Evolutionary conservation across 2,329 filamentous ascomycete genomes (phyloP).

Genomic region (Pseudopyrenochaeta lycopersici): DNA sequence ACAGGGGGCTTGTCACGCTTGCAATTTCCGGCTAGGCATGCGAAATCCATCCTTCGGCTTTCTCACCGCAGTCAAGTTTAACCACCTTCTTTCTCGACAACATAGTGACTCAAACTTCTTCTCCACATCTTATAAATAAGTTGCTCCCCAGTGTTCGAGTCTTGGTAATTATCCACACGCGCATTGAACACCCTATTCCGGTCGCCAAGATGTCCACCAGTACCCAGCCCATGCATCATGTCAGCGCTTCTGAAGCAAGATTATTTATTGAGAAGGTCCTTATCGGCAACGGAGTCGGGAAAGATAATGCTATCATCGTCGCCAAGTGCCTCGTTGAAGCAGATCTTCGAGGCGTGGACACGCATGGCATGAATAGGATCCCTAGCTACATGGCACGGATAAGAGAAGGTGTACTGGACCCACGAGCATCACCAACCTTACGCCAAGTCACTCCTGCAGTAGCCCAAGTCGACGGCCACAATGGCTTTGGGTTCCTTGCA

Average conservation of each 20-base stretch:
- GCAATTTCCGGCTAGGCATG: not conserved
- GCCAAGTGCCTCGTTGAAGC: conserved; percentile 76
- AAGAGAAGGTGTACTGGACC: conserved; percentile 72
- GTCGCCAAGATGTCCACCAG: conserved; percentile 8
- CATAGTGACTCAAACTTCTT: not conserved
- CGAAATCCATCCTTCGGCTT: not conserved
- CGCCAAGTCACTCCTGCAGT: conserved; percentile 74
- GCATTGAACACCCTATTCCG: not conserved
- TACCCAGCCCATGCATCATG: conserved; percentile 23
- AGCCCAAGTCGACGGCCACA: conserved; percentile 71
- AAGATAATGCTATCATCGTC: conserved; percentile 67
- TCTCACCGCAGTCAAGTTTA: not conserved
- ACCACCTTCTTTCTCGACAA: not conserved
- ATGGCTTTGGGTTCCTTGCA: conserved; percentile 79
- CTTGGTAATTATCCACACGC: not conserved
- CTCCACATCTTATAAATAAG: not conserved
- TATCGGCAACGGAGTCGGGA: conserved; percentile 67
- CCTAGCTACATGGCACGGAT: conserved; percentile 80
- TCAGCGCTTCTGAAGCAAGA: conserved; percentile 29
- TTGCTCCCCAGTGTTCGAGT: not conserved
- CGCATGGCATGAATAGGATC: conserved; percentile 79
- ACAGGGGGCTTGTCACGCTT: not conserved
- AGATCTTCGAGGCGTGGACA: conserved; percentile 81
- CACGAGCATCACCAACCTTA: conserved; percentile 66
- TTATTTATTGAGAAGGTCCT: conserved; percentile 65